Percentiles rank a stretch among this genome's conserved stretches.
Conservation (phyloP, 768 basidiomycete genomes). For the Podaxis sp. region DNA sequence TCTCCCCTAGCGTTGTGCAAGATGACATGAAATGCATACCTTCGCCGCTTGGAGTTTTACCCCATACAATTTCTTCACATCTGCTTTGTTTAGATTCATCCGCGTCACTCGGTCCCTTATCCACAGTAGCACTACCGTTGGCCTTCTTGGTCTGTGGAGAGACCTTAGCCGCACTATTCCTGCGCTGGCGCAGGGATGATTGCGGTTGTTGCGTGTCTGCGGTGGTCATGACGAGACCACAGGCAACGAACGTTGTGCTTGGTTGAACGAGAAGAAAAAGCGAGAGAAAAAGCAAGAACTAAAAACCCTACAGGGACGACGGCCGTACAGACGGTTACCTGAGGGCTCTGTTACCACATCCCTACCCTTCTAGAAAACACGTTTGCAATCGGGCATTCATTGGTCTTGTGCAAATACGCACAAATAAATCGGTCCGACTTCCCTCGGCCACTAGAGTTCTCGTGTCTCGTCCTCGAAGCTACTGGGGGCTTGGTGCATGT, state of each 20-base stretch:
- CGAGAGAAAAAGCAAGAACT: conserved; percentile 1
- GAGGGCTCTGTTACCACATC: not conserved
- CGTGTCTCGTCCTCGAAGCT: not conserved
- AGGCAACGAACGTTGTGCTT: not conserved
- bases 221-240: not conserved
- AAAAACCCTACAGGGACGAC: conserved; percentile 3
- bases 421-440: conserved; percentile 1
- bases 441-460: not conserved
- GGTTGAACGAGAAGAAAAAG: conserved; percentile 4
- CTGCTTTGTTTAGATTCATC: conserved; percentile 14
- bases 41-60: conserved; percentile 80
- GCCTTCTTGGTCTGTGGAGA: not conserved
- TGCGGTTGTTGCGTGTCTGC: conserved; percentile 16
- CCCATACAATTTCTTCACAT: conserved; percentile 71
- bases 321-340: not conserved
- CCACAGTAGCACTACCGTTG: conserved; percentile 12
- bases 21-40: conserved; percentile 40
- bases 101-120: conserved; percentile 13
- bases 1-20: conserved; percentile 7
- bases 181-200: conserved; percentile 34
- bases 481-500: not conserved
- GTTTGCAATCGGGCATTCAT: not conserved
- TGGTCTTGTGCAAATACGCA: not conserved
- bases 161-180: conserved; percentile 7
- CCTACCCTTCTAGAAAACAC: conserved; percentile 12